phyloP scores from a whole-genome alignment of 768 basidiomycete genomes.

The Coprinopsis sp. region DNA sequence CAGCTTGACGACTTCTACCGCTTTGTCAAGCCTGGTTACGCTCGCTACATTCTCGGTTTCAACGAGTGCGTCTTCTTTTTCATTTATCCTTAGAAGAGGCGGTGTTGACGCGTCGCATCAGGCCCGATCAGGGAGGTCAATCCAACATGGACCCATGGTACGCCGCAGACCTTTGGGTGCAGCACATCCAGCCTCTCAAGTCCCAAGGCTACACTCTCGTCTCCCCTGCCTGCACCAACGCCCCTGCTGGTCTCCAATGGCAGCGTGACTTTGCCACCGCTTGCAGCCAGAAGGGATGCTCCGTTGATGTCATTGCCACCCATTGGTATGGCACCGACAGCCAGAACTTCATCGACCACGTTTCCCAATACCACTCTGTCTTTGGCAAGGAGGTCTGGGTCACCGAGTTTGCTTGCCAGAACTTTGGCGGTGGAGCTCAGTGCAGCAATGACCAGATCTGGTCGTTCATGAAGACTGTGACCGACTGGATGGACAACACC shows the following conservation, averaged over 20 bases:
- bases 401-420: slow-evolving; percentile 72
- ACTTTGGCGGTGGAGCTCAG: slow-evolving; percentile 48
- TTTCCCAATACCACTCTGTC: slow-evolving; percentile 39
- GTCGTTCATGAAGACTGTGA: slow-evolving; percentile 43
- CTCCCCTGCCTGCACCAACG: slow-evolving; percentile 66
- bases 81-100: slow-evolving; percentile 1
- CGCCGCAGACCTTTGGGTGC: slow-evolving; percentile 54
- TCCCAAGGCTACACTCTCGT: slow-evolving; percentile 51
- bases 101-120: too few species aligned
- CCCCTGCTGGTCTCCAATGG: slow-evolving; percentile 58
- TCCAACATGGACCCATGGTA: slow-evolving; percentile 49
- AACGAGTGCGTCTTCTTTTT: slow-evolving; percentile 61
- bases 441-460: slow-evolving; percentile 37
- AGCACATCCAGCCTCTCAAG: slow-evolving; percentile 57
- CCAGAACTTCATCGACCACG: slow-evolving; percentile 47
- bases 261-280: slow-evolving; percentile 49
- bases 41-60: slow-evolving; percentile 46
- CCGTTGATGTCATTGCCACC: slow-evolving; percentile 46
- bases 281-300: slow-evolving; percentile 52
- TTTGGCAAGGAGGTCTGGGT: slow-evolving; percentile 48
- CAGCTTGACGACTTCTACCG: slow-evolving; percentile 45
- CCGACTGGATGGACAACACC: slow-evolving; percentile 42
- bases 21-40: slow-evolving; percentile 47
- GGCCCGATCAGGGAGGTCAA: slow-evolving; percentile 65
- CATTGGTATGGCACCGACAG: slow-evolving; percentile 66